Base-by-base conservation (phyloP, 345 rosid genomes). In the Eutrema japonicum region DNA sequence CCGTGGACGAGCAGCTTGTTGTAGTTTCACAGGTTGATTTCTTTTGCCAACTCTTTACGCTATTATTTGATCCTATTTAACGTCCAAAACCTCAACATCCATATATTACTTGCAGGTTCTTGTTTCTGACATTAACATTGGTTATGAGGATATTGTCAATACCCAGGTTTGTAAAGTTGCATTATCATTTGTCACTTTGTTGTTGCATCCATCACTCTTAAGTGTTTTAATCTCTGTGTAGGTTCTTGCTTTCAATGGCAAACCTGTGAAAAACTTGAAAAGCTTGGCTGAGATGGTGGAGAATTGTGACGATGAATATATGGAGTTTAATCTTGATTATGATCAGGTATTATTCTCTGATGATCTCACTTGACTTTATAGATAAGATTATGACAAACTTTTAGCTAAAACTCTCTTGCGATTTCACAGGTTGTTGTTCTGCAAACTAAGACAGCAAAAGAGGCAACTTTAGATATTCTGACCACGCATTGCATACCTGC, bases 121-220 rank as follows among this genome's bases (percentile, higher is more conserved):
- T 68, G 97, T 94, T 56, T 89, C 96, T 78, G 98, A 89, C 78
- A 82, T 91, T 35, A 93, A 91, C 79, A 91, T 93, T 55, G 96
- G 98, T 76, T 94, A 94, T 26, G 97, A 94, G 64, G 98, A 89
- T 52, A 89, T 94, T 72, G 93, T 94, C 80, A 94, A 94, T 75
- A 91, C 90, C 26, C 96, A 91, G 95, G 98, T 89, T 30, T 54
- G 80, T 68, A 3, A 36, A 43, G 27, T 10, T 42, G 5, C 56
- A 36, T 35, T 29, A 61, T 11, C 57, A 35, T 60, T 33, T 36
- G 12, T 7, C 60, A 47, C 18, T 54, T 36, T 56, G 16, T 53
- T n/a, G 29, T 50, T 57, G 22, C 41, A 27, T 55, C 42, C 59
- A 47, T 38, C 77, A 37, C 38, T 36, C 71, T 36, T 4, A 71